These are phyloP conservation scores for Penicillium paradoxum DNA, from an alignment of 495 filamentous ascomycete species.

Conservation along the genomic window DNA sequence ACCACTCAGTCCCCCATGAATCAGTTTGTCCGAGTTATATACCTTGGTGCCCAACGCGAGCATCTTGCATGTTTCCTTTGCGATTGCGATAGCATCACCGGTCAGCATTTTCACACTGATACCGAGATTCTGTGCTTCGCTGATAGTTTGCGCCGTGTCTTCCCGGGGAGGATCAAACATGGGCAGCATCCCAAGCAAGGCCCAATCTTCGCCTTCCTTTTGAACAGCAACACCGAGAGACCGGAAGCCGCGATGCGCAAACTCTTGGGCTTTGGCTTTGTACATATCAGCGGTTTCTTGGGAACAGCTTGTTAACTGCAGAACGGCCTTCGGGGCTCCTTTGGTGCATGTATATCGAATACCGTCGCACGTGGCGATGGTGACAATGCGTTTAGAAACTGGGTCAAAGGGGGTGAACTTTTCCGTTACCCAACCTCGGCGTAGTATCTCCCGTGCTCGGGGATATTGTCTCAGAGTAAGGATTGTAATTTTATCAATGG, in stretches of 20 bases:
- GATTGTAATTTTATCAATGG: slow-evolving; percentile 70
- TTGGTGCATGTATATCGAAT: slow-evolving; percentile 63
- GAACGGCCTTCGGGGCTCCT: slow-evolving; percentile 66
- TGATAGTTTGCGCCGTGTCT: slow-evolving; percentile 71
- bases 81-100: slow-evolving; percentile 70
- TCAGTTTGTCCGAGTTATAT: slow-evolving; percentile 66
- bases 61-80: slow-evolving; percentile 76
- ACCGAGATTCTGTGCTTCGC: slow-evolving; percentile 65
- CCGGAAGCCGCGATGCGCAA: slow-evolving; percentile 69
- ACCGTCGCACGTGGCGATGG: slow-evolving; percentile 56
- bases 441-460: slow-evolving; percentile 58
- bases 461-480: slow-evolving; percentile 63
- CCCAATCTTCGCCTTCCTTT: slow-evolving; percentile 58
- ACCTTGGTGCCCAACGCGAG: slow-evolving; percentile 70
- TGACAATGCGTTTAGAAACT: slow-evolving; percentile 69
- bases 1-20: slow-evolving; percentile 64
- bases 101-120: slow-evolving; percentile 74
- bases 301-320: slow-evolving; percentile 58
- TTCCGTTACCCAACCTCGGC: slow-evolving; percentile 62
- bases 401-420: slow-evolving; percentile 71
- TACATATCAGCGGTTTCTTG: slow-evolving; percentile 56
- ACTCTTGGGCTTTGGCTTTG: slow-evolving; percentile 62
- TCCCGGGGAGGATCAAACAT: slow-evolving; percentile 75
- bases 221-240: slow-evolving; percentile 67
- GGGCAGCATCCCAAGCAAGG: slow-evolving; percentile 64